Evolutionary conservation across 768 basidiomycete species (phyloP).

Genomic region (Psilocybe subaeruginosa): DNA sequence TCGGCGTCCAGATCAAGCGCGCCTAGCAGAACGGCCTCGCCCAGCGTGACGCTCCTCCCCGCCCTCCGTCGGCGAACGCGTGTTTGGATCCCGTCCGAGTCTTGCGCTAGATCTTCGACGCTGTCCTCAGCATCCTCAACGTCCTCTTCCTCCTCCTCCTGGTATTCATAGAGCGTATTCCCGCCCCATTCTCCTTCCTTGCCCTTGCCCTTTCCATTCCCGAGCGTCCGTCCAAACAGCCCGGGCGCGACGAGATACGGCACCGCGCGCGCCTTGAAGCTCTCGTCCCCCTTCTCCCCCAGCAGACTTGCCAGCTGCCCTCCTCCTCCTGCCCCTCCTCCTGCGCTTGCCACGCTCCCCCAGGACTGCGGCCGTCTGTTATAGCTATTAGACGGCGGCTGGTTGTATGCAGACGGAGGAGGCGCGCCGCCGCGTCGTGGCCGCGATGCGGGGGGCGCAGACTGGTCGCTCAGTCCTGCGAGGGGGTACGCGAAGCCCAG

Average conservation of each 20-base stretch:
- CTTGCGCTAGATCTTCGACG: neutral
- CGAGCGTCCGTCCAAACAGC: neutral
- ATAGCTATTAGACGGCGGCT: too few relatives aligned
- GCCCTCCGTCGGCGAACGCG: too few relatives aligned
- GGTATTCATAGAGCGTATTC: too few relatives aligned
- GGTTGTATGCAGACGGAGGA: neutral
- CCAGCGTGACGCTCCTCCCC: slow-evolving; percentile 16
- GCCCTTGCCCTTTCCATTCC: neutral
- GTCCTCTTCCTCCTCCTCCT: neutral
- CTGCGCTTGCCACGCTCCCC: too few relatives aligned
- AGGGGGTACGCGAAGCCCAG: slow-evolving; percentile 36
- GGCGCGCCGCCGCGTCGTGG: neutral
- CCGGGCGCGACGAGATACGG: neutral
- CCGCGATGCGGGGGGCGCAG: neutral
- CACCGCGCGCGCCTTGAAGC: neutral
- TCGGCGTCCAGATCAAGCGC: slow-evolving; percentile 23
- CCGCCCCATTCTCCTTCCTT: neutral
- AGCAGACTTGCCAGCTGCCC: neutral
- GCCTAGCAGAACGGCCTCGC: slow-evolving; percentile 33
- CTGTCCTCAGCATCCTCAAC: neutral
- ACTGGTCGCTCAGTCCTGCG: too few relatives aligned
- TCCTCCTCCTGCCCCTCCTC: too few relatives aligned
- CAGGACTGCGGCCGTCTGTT: too few relatives aligned
- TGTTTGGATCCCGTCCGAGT: too few relatives aligned
- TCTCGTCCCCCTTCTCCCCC: neutral